These are phyloP conservation scores for Coniosporium tulheliwenetii DNA, from an alignment of 2,329 filamentous ascomycete species.

Conservation along the genomic window DNA sequence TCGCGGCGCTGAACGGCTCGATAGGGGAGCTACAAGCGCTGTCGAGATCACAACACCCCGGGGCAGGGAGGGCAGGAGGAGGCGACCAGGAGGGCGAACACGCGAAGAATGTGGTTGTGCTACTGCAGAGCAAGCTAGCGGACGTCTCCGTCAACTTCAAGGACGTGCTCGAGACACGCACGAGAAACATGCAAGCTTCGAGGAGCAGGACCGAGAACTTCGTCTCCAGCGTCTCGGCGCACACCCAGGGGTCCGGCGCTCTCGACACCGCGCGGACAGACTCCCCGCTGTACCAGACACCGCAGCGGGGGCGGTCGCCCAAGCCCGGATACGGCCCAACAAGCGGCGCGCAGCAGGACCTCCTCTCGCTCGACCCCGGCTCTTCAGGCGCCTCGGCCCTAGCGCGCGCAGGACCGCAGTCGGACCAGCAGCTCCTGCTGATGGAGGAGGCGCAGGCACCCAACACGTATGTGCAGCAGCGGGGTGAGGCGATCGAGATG, in stretches of 20 bases:
- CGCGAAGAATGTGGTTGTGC: conserved; percentile 90
- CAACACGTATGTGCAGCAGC: conserved; percentile 82
- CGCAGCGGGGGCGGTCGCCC: conserved; percentile 44
- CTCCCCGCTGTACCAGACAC: conserved; percentile 74
- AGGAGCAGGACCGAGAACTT: conserved; percentile 91
- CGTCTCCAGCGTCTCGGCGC: conserved; percentile 73
- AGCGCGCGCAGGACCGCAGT: conserved; percentile 36
- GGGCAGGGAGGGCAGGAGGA: conserved; percentile 18
- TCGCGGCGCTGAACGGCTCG: conserved; percentile 71
- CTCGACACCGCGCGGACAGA: conserved; percentile 56
- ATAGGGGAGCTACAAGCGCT: conserved; percentile 71
- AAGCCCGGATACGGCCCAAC: conserved; percentile 25
- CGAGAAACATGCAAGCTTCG: conserved; percentile 94
- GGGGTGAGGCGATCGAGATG: conserved; percentile 89
- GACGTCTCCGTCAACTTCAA: conserved; percentile 95
- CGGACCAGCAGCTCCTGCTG: conserved; percentile 67
- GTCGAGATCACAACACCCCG: conserved; percentile 60
- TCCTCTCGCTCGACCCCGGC: conserved; percentile 66
- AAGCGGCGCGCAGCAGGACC: conserved; percentile 39
- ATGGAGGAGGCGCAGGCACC: conserved; percentile 83
- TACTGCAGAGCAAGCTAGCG: conserved; percentile 80
- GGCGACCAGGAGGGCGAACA: conserved; percentile 78
- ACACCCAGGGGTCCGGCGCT: conserved; percentile 40
- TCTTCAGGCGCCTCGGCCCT: conserved; percentile 26
- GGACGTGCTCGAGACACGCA: conserved; percentile 87